Conservation (phyloP, 495 filamentous ascomycete species). For the Xylaria grammica region DNA sequence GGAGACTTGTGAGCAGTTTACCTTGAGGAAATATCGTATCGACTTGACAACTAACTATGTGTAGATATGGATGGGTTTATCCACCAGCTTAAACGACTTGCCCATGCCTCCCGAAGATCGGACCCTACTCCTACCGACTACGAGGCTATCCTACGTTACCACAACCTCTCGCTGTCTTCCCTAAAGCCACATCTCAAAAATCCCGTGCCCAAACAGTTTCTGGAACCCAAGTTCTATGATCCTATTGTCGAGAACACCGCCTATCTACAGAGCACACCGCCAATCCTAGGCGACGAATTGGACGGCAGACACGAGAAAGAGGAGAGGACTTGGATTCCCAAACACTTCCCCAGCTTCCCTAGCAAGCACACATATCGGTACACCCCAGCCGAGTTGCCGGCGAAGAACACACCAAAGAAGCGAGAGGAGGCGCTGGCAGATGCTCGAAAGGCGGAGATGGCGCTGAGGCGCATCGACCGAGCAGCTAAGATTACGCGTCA, state of each 20-base stretch:
- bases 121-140: conserved; percentile 47
- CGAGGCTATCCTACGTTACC: conserved; percentile 40
- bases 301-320: conserved; percentile 50
- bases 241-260: conserved; percentile 34
- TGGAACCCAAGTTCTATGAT: conserved; percentile 37
- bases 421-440: conserved; percentile 50
- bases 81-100: conserved; percentile 36
- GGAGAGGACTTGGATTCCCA: conserved; percentile 46
- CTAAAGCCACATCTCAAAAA: conserved; percentile 49
- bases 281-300: conserved; percentile 46
- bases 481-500: conserved; percentile 55
- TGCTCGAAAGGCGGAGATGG: conserved; percentile 52
- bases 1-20: conserved; percentile 45
- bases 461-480: conserved; percentile 48
- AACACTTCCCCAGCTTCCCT: conserved; percentile 50
- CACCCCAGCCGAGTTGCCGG: conserved; percentile 40
- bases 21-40: background rate
- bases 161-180: conserved; percentile 41
- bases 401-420: conserved; percentile 45
- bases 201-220: conserved; percentile 39
- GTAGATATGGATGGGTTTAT: conserved; percentile 43
- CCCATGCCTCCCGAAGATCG: conserved; percentile 44
- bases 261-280: conserved; percentile 38
- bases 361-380: conserved; percentile 53
- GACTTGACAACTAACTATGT: conserved; percentile 19